A percentile compares a stretch with the other conserved stretches of the same genome.
phyloP scores from a whole-genome alignment of 2,329 filamentous ascomycete genomes.

The Colletotrichum graminicola region DNA sequence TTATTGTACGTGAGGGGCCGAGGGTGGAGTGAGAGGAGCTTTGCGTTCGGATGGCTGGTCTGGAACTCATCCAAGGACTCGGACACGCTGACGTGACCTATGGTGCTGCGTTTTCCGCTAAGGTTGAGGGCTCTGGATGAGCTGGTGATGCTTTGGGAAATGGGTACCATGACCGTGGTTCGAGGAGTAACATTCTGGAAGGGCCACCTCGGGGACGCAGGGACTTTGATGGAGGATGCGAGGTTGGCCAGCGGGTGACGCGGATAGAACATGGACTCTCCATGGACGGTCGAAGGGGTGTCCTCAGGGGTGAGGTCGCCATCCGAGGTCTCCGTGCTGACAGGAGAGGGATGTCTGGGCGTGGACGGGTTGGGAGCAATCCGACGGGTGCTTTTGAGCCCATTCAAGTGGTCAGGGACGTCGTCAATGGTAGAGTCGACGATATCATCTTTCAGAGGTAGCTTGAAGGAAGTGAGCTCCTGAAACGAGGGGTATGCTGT shows the following conservation, averaged over 20 bases:
- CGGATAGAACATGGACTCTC: constrained; percentile 30
- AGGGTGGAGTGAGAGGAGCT: constrained; percentile 26
- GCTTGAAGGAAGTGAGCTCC: constrained; percentile 26
- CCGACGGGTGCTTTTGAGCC: not conserved
- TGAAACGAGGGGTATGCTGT: constrained; percentile 22
- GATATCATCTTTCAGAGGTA: not conserved
- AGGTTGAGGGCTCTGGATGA: not conserved
- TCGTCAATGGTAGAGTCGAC: not conserved
- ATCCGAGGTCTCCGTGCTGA: constrained; percentile 24
- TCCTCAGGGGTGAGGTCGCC: constrained; percentile 14
- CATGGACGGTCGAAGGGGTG: constrained; percentile 23
- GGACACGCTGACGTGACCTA: constrained; percentile 24
- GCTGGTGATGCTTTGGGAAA: constrained; percentile 16
- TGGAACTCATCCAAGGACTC: constrained; percentile 39
- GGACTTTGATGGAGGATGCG: not conserved
- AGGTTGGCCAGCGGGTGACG: constrained; percentile 7
- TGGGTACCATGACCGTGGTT: constrained; percentile 24
- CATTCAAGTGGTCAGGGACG: not conserved
- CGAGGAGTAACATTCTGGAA: constrained; percentile 36
- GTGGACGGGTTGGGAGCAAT: not conserved
- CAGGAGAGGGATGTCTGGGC: constrained; percentile 27
- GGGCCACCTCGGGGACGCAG: constrained; percentile 28
- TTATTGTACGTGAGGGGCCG: not conserved
- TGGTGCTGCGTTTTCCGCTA: not conserved
- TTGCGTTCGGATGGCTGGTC: constrained; percentile 29